Percentiles rank a stretch among this genome's conserved stretches.
Conservation (phyloP, 2,329 filamentous ascomycete genomes). For the Aspergillus sergii region DNA sequence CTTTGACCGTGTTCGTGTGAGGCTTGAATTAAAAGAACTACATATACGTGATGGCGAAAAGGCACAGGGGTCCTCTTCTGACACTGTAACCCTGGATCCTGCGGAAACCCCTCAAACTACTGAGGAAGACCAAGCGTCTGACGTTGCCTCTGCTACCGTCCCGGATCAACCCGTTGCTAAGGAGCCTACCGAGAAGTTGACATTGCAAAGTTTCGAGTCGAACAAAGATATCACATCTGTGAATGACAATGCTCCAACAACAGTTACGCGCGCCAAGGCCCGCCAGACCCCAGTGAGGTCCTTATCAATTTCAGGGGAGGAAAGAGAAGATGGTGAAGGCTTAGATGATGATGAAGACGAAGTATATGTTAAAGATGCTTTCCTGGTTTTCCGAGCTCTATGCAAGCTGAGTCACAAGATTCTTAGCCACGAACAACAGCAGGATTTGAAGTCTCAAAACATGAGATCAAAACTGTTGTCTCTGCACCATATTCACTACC, state of each 20-base stretch:
- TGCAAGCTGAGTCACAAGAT: conserved; percentile 96
- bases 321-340: conserved; percentile 40
- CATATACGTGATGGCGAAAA: conserved; percentile 54
- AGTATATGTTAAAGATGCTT: conserved; percentile 94
- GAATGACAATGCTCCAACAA: conserved; percentile 68
- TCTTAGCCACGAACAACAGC: conserved; percentile 84
- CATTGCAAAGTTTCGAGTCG: conserved; percentile 69
- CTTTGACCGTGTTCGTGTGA: conserved; percentile 87
- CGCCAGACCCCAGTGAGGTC: conserved; percentile 51
- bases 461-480: conserved; percentile 98
- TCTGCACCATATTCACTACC: conserved; percentile 90
- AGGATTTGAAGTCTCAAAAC: conserved; percentile 88
- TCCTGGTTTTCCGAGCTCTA: conserved; percentile 94
- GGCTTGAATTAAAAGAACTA: conserved; percentile 84
- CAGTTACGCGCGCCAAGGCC: conserved; percentile 62
- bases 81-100: conserved; percentile 41
- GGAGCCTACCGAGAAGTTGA: conserved; percentile 61
- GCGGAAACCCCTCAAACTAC: conserved; percentile 48
- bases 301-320: conserved; percentile 39
- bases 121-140: conserved; percentile 50
- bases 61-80: conserved; percentile 35
- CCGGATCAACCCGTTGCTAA: conserved; percentile 54
- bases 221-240: conserved; percentile 68
- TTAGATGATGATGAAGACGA: conserved; percentile 78
- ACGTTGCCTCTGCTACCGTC: conserved; percentile 37